Conservation (phyloP, 2,329 filamentous ascomycete species). For the Anthostomella pinea region DNA sequence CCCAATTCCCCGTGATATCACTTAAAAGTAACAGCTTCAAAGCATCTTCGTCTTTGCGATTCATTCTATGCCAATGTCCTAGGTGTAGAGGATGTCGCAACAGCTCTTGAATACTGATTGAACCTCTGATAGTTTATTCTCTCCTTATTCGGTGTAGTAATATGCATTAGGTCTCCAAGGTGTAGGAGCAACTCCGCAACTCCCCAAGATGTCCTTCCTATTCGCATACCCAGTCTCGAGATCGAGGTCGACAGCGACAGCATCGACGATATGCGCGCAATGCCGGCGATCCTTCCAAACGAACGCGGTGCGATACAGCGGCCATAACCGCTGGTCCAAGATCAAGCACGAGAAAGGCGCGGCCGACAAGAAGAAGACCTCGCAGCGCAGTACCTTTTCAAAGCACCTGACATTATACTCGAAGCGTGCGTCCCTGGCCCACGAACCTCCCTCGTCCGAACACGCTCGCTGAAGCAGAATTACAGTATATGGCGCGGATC, state of each 20-base stretch:
- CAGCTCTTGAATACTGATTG: neutral
- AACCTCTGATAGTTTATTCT: neutral
- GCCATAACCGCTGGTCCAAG: slow-evolving; percentile 93
- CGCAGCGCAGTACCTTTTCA: slow-evolving; percentile 63
- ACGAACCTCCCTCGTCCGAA: neutral
- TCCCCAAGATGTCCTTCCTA: slow-evolving; percentile 18
- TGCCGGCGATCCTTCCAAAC: slow-evolving; percentile 49
- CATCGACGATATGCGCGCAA: slow-evolving; percentile 40
- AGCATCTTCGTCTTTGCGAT: too few species aligned
- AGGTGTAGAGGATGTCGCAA: neutral
- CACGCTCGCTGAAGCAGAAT: slow-evolving; percentile 14
- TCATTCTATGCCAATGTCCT: too few species aligned
- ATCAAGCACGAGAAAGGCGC: slow-evolving; percentile 94
- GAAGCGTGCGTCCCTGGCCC: slow-evolving; percentile 55
- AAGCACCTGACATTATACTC: slow-evolving; percentile 73
- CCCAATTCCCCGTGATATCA: too few species aligned
- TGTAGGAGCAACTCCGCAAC: neutral
- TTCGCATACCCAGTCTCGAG: slow-evolving; percentile 11
- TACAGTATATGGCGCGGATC: slow-evolving; percentile 71
- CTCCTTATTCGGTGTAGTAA: neutral
- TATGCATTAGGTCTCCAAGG: neutral
- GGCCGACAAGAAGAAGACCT: slow-evolving; percentile 76
- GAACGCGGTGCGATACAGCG: slow-evolving; percentile 50
- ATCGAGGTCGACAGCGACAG: slow-evolving; percentile 9
- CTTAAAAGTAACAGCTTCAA: too few species aligned